A percentile compares a stretch with the other conserved stretches of the same genome.
Evolutionary conservation across 257 asterid genomes (phyloP).

Genomic region (Phtheirospermum japonicum): DNA sequence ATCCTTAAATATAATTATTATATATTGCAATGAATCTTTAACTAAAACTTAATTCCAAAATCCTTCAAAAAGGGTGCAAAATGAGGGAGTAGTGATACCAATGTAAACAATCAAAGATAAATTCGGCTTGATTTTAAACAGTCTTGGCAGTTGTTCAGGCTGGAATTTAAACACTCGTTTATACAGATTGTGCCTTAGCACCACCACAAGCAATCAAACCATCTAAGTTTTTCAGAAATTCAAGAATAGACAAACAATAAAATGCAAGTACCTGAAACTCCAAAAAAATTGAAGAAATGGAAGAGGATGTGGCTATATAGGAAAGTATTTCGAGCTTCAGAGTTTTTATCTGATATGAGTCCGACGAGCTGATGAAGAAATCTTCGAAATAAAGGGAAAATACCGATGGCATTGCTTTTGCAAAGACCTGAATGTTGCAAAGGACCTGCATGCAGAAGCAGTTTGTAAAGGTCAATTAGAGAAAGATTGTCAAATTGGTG

Average conservation of each 20-base stretch:
- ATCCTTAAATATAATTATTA: background rate
- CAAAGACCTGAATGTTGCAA: conserved; percentile 90
- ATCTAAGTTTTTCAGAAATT: conserved; percentile 12
- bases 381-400: conserved; percentile 82
- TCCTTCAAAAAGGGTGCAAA: background rate
- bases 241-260: conserved; percentile 16
- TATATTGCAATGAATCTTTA: background rate
- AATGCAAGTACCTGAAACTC: conserved; percentile 81
- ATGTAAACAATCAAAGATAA: too few relatives aligned
- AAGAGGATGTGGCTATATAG: conserved; percentile 63
- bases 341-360: conserved; percentile 74
- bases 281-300: conserved; percentile 71
- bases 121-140: conserved; percentile 5
- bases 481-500: conserved; percentile 5
- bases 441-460: conserved; percentile 62
- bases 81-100: background rate
- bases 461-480: conserved; percentile 20
- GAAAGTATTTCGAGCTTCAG: conserved; percentile 95
- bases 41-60: conserved; percentile 17
- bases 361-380: conserved; percentile 72
- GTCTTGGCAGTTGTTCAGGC: conserved; percentile 15
- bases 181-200: conserved; percentile 17
- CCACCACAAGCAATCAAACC: conserved; percentile 20
- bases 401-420: conserved; percentile 79
- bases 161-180: conserved; percentile 17